Evolutionary conservation across 441 rosid species (phyloP).

Genomic region (Metrosideros polymorpha): DNA sequence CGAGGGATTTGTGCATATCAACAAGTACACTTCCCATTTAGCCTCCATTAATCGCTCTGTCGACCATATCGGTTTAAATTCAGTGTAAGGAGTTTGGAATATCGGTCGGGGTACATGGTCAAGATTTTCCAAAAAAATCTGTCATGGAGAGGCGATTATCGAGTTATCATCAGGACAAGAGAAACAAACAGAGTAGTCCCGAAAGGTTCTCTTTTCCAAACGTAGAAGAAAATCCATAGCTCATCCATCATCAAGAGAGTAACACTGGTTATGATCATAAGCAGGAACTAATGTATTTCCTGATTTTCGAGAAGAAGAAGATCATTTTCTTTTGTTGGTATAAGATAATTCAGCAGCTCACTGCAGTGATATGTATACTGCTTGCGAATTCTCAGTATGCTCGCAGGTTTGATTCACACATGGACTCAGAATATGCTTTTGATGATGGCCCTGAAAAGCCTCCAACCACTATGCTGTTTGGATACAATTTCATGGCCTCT

Average conservation of each 20-base stretch:
- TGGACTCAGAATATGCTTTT: conserved; percentile 8
- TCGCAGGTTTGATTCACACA: neutral
- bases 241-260: neutral
- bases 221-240: neutral
- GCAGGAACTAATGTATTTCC: neutral
- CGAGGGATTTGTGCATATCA: neutral
- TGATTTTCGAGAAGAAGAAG: neutral
- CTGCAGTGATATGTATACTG: neutral
- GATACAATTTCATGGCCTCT: conserved; percentile 9
- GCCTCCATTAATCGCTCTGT: neutral
- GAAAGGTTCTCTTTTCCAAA: neutral
- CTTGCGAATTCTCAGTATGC: neutral
- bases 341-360: neutral
- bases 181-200: neutral
- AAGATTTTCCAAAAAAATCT: neutral
- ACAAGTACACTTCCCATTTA: neutral
- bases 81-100: neutral
- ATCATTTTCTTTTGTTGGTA: neutral
- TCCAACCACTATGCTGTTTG: neutral
- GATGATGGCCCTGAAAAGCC: conserved; percentile 9
- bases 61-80: neutral
- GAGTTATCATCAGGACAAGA: too few species aligned
- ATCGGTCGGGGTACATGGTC: neutral
- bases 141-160: too few species aligned
- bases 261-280: neutral